Base-by-base conservation (phyloP, 2,329 filamentous ascomycete genomes). In the Xylaria sp. region DNA sequence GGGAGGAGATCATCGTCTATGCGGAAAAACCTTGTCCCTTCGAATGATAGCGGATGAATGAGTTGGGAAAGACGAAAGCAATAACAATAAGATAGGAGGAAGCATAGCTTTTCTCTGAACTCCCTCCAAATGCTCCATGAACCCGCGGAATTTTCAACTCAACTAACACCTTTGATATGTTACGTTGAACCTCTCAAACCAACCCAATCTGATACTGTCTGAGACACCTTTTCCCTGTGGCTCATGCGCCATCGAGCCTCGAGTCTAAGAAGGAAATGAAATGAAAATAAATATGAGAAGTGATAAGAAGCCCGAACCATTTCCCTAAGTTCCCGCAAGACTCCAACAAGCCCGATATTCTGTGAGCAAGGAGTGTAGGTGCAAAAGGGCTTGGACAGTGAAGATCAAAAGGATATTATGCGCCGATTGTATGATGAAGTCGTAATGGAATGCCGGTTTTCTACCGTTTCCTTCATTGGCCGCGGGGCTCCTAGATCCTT, bases 401-500 rank as follows among this genome's bases (percentile, higher is more conserved):
- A 54, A 63, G 68, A 50, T 56, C 48, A 63, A 66, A 66, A 67
- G 15, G 55, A 48, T 60, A 31, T 54, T 61, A 48, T 75, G 71
- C 73, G 73, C 75, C 74, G 54, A 58, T 55, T 73, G 70, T 54
- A 66, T 67, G 63, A 69, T 65, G 57, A 61, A 63, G 50, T 64
- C 51, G 70, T 69, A 65, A 66, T 34, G 57, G 54, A 68, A 58
- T 70, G 62, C 65, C 65, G 64, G n/a, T 48, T 70, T 56, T 69
- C 59, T 62, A 59, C 48, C 48, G 46, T 63, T 66, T 65, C 58
- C 61, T 37, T 61, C 50, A 46, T 59, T 60, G 71, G 76, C 76
- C 76, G 75, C 75, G 76, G 74, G 73, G 75, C 75, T 68, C 59
- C 72, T 72, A 66, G 65, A 71, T 74, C 73, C 70, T 74, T 74